Evolutionary conservation across 352 stramenopile species (phyloP), one percentile per base, ranked within the genome.

Genomic region (Phytophthora citrophthora): DNA sequence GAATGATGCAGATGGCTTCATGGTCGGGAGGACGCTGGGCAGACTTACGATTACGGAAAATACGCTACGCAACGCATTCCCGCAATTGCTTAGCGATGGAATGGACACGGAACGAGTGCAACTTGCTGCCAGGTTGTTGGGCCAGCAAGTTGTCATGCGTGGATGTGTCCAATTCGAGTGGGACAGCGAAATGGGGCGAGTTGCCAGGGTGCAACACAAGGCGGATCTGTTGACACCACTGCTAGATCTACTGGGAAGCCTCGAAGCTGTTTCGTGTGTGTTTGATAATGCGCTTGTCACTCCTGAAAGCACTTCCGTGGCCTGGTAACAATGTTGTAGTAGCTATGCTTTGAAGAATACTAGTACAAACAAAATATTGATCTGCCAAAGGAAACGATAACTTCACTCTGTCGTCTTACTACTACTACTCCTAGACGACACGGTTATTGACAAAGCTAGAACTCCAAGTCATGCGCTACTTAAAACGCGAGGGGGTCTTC

Each of bases 381-480:
- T 34, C 29, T 13, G 29, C 29, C 29, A 32, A 11, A 32, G n/a
- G 24, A 39, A 45, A 34, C 10, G 31, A 53, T 53, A 53, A 29
- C 31, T 34, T 34, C 48, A 54, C 43, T 44, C 16, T 32, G 29
- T 7, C 44, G 31, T 44, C 47, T 54, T 54, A 34, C 29, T 54
- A n/a, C 18, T 31, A 20, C 20, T 26, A 27, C 20, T 10, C 2
- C 13, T 34, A 51, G 46, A 27, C 16, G 5, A 29, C 44, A 38
- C 31, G 24, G 2, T 24, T 51, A 51, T 60, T 51, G 40, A 58
- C 38, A 48, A 41, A n/a, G 50, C 77, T 72, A 46, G 62, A 73
- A 18, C 72, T 77, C 45, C 82, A 64, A 13, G 81, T 44, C 72
- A 83, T 81, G 34, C 18, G 23, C 47, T 6, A 41, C 20, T 65